phyloP scores from a whole-genome alignment of 345 rosid genomes.

The Combretum micranthum region DNA sequence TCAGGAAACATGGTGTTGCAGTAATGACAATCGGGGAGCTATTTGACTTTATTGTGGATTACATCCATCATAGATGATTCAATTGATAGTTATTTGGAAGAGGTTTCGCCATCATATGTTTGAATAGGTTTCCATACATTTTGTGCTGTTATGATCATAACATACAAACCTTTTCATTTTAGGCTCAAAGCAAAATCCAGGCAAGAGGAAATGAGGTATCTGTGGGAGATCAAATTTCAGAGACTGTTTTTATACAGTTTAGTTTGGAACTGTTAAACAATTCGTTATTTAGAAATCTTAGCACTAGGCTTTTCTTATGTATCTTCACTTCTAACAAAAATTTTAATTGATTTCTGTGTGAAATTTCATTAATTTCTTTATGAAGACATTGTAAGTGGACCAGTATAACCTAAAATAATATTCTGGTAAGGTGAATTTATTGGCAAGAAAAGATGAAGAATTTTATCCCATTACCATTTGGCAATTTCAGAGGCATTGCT shows the following conservation, averaged over 20 bases:
- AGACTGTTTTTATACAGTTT: slow-evolving; percentile 88
- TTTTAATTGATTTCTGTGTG: no score
- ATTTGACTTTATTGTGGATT: slow-evolving; percentile 89
- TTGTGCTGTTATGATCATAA: slow-evolving; percentile 1
- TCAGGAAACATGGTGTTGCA: slow-evolving; percentile 84
- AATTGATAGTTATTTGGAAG: slow-evolving; percentile 78
- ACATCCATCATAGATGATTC: slow-evolving; percentile 72
- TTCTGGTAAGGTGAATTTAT: no score
- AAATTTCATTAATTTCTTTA: no score
- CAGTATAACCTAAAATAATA: no score
- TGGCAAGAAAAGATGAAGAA: neutral
- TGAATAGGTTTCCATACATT: neutral
- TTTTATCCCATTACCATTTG: neutral
- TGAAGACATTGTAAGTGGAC: no score
- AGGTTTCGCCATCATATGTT: slow-evolving; percentile 33
- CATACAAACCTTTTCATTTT: slow-evolving; percentile 7
- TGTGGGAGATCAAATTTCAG: slow-evolving; percentile 85
- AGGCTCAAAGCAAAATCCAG: slow-evolving; percentile 71
- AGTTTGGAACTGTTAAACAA: slow-evolving; percentile 7
- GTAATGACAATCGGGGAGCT: slow-evolving; percentile 91
- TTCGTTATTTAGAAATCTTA: neutral
- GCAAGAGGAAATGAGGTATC: slow-evolving; percentile 60
- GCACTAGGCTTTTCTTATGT: slow-evolving; percentile 1
- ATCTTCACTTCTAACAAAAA: neutral
- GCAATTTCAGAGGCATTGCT: no score